phyloP scores from a whole-genome alignment of 257 asterid genomes.

The Thymus mandschuricus region DNA sequence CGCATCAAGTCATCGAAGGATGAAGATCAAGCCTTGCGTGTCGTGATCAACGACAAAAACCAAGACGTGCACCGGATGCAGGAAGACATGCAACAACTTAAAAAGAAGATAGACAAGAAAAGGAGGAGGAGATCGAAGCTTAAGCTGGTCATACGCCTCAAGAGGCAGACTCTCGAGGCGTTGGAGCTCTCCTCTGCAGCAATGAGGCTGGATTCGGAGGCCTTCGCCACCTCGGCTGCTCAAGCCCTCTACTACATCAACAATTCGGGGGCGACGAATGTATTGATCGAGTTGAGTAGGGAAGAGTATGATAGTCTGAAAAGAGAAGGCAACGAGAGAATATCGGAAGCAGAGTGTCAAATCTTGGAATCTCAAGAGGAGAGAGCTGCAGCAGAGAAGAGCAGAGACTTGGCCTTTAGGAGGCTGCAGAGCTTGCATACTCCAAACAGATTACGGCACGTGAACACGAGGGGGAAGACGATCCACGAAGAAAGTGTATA shows the following conservation, averaged over 20 bases:
- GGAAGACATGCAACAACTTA: slow-evolving; percentile 52
- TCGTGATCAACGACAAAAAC: slow-evolving; percentile 35
- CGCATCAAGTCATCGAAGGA: slow-evolving; percentile 46
- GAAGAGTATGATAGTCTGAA: slow-evolving; percentile 45
- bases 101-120: slow-evolving; percentile 46
- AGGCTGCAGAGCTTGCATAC: slow-evolving; percentile 40
- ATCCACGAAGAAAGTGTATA: slow-evolving; percentile 1
- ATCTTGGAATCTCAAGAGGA: slow-evolving; percentile 45
- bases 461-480: slow-evolving; percentile 14
- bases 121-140: slow-evolving; percentile 43
- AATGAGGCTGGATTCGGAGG: slow-evolving; percentile 49
- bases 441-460: slow-evolving; percentile 16
- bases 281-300: slow-evolving; percentile 40
- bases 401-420: slow-evolving; percentile 46
- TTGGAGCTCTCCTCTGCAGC: slow-evolving; percentile 57
- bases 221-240: slow-evolving; percentile 48
- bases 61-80: slow-evolving; percentile 43
- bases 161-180: slow-evolving; percentile 56
- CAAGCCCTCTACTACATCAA: slow-evolving; percentile 47
- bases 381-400: slow-evolving; percentile 52
- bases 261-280: slow-evolving; percentile 25
- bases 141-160: slow-evolving; percentile 40
- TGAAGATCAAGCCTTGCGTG: slow-evolving; percentile 41
- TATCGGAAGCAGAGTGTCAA: slow-evolving; percentile 45
- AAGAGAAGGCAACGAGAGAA: slow-evolving; percentile 46